phyloP scores from a whole-genome alignment of 2,329 filamentous ascomycete genomes.

The Dactylellina parvicollis region DNA sequence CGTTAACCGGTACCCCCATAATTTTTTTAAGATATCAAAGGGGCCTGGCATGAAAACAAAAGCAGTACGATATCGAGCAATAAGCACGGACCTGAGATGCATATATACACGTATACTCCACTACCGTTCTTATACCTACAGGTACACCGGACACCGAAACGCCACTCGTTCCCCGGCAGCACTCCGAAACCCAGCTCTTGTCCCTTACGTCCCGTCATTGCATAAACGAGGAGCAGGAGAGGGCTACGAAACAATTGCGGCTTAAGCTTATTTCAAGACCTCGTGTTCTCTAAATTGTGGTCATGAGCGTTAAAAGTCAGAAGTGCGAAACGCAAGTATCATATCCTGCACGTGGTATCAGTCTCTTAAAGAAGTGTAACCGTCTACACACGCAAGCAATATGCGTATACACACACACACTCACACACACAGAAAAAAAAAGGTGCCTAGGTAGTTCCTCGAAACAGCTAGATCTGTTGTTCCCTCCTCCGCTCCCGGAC shows the following conservation, averaged over 20 bases:
- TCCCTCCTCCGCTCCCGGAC: conserved; percentile 46
- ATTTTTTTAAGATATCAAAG: no score
- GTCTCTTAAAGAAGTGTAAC: no score
- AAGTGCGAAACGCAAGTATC: background rate
- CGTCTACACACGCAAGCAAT: background rate
- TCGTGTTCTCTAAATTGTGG: no score
- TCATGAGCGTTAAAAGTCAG: conserved; percentile 2
- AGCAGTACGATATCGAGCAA: no score
- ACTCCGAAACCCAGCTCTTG: no score
- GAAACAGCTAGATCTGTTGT: background rate
- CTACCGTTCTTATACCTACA: no score
- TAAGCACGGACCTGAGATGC: no score
- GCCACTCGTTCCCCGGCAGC: background rate
- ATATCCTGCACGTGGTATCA: background rate
- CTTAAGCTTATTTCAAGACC: no score
- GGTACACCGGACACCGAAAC: background rate
- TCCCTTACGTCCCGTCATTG: conserved; percentile 28
- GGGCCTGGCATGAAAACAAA: no score
- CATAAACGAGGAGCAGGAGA: conserved; percentile 15
- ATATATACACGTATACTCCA: no score
- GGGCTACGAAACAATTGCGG: no score
- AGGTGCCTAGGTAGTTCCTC: background rate
- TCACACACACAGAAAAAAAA: background rate
- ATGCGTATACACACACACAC: conserved; percentile 7
- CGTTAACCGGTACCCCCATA: no score